Base-by-base conservation (phyloP, 225 moss, liverwort and hornwort species). In the Straminergon stramineum region DNA sequence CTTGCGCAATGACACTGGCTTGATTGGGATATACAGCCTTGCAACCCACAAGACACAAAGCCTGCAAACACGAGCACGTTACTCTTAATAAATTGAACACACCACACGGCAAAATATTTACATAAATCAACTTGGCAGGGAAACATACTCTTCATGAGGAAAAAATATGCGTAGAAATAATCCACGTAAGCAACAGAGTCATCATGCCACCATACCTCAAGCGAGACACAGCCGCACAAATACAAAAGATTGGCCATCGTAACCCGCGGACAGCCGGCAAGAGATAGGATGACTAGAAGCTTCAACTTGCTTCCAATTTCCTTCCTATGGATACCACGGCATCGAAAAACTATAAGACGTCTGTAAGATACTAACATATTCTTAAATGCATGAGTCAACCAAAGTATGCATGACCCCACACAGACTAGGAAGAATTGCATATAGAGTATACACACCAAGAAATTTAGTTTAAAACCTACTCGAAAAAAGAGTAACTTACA, bases 161-260 rank as follows among this genome's bases (percentile, higher is more conserved):
- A 27, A 67, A 85, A 22, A 57, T 35, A 37, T 48, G 56, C 27
- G 32, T 45, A 57, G 31, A 82, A 63, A 57, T 24, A 75, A 84
- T 70, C 48, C 71, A 79, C 27, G 7, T 32, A n/a, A 32, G 27
- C 31, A 68, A 69, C 48, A 18, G 31, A 20, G 19, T 62, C 83
- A 85, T 55, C 81, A 79, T 39, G 70, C 41, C n/a, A 56, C 70
- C 91, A 67, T 90, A 95, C 95, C 93, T 95, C 95, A 77, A 95
- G 92, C 69, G 93, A 93, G 63, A 84, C 80, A 85, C 95, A 95
- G 30, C 92, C 95, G 87, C 91, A 92, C n/a, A 95, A 84, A 73
- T 93, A 95, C 70, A 95, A 63, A 79, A 95, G 95, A 90, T 95
- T 94, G 41, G 94, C 94, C 91, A 94, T 87, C 23, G 94, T 94